A percentile compares a stretch with the other conserved stretches of the same genome.
Evolutionary conservation across 495 filamentous ascomycete species (phyloP).

Genomic region (Penicillium riverlandense): DNA sequence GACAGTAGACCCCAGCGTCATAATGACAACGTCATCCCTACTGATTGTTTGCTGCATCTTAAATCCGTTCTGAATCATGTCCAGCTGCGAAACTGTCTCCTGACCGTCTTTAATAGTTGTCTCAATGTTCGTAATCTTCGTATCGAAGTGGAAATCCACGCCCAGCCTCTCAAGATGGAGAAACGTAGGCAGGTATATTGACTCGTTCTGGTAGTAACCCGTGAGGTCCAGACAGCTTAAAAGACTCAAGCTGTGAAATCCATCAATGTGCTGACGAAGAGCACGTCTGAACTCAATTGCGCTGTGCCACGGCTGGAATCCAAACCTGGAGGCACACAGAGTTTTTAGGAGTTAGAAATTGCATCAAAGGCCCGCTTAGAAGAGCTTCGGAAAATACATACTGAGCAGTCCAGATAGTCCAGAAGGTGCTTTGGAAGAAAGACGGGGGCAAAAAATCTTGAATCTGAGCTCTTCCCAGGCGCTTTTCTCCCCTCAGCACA

Average conservation of each 20-base stretch:
- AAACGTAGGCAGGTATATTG: constrained; percentile 29
- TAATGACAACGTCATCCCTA: constrained; percentile 24
- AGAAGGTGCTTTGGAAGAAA: constrained; percentile 9
- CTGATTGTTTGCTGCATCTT: constrained; percentile 9
- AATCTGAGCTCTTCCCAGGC: constrained; percentile 2
- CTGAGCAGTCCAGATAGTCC: constrained; percentile 9
- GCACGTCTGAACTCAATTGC: constrained; percentile 27
- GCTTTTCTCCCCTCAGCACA: constrained; percentile 4
- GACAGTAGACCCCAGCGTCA: constrained; percentile 19
- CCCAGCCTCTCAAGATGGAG: constrained; percentile 28
- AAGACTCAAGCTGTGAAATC: constrained; percentile 19
- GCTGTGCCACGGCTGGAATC: constrained; percentile 31
- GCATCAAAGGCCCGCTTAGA: not conserved
- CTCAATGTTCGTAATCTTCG: constrained; percentile 21
- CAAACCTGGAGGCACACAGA: constrained; percentile 8
- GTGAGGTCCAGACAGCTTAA: constrained; percentile 20
- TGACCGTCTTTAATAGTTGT: constrained; percentile 7
- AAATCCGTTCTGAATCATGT: not conserved
- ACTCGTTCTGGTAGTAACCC: constrained; percentile 33
- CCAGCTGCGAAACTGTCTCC: not conserved
- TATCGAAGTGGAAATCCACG: constrained; percentile 36
- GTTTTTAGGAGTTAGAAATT: not conserved
- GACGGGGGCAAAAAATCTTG: not conserved
- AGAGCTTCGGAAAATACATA: not conserved
- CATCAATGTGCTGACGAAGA: constrained; percentile 16